phyloP scores from a whole-genome alignment of 2,329 filamentous ascomycete species.

The Fusarium sp. region DNA sequence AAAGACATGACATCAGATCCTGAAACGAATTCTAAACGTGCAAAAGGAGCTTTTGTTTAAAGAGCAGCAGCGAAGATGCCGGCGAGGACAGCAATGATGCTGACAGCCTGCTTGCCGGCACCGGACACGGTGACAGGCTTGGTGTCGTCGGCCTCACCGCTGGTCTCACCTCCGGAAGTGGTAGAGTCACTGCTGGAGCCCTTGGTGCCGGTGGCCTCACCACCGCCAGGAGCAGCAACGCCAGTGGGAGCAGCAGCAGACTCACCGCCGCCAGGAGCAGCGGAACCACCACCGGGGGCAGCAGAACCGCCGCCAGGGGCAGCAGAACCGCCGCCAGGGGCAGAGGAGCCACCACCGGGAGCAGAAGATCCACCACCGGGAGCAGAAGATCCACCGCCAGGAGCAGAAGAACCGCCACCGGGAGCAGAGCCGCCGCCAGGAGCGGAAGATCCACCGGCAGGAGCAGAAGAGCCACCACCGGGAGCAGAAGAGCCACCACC shows the following conservation, averaged over 20 bases:
- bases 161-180: background rate
- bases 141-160: background rate
- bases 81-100: conserved; percentile 33
- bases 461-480: background rate
- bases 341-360: background rate
- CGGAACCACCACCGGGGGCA: background rate
- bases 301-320: background rate
- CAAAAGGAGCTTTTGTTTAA: conserved; percentile 17
- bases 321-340: background rate
- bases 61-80: conserved; percentile 32
- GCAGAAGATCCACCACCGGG: background rate
- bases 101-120: conserved; percentile 38
- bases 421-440: background rate
- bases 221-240: background rate
- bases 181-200: background rate
- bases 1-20: conserved; percentile 7
- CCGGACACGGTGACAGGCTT: conserved; percentile 30
- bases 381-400: background rate
- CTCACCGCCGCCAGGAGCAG: background rate
- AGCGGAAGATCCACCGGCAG: background rate
- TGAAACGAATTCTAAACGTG: background rate
- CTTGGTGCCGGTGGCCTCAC: background rate
- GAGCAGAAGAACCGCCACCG: background rate
- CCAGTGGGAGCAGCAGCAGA: too few relatives aligned
- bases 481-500: background rate